Percentiles rank a stretch among this genome's conserved stretches.
Evolutionary conservation across 1,284 basidiomycete genomes (phyloP).

Genomic region (Malassezia restricta): DNA sequence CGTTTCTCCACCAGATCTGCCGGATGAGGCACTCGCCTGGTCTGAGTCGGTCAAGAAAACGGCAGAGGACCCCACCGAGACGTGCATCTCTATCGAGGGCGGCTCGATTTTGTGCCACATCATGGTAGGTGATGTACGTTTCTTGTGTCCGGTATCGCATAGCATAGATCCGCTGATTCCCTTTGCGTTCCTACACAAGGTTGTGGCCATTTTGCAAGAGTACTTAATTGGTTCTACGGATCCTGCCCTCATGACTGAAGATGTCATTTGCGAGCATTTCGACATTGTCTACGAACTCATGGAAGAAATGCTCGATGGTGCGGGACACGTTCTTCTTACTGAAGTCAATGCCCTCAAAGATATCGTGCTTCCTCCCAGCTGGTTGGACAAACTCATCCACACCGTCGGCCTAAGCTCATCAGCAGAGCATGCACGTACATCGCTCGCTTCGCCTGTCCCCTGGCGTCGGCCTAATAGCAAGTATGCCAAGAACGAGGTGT

Average conservation of each 20-base stretch:
- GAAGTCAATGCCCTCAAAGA: slow-evolving; percentile 35
- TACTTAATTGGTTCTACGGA: slow-evolving; percentile 29
- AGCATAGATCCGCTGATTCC: slow-evolving; percentile 80
- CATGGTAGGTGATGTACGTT: slow-evolving; percentile 59
- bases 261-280: slow-evolving; percentile 35
- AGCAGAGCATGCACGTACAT: slow-evolving; percentile 3
- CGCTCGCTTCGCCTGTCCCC: slow-evolving; percentile 27
- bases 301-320: slow-evolving; percentile 41
- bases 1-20: not conserved
- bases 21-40: slow-evolving; percentile 24
- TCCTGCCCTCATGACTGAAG: slow-evolving; percentile 28
- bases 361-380: slow-evolving; percentile 37
- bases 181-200: slow-evolving; percentile 73
- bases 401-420: slow-evolving; percentile 22
- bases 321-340: slow-evolving; percentile 38
- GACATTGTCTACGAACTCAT: slow-evolving; percentile 41
- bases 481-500: slow-evolving; percentile 37
- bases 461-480: slow-evolving; percentile 37
- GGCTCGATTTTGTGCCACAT: slow-evolving; percentile 64
- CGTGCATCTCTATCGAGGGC: slow-evolving; percentile 17
- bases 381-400: slow-evolving; percentile 32
- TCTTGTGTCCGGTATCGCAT: slow-evolving; percentile 67
- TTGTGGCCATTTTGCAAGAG: slow-evolving; percentile 53
- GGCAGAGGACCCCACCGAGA: not conserved
- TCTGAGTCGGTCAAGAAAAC: slow-evolving; percentile 1